Evolutionary conservation across 768 basidiomycete genomes (phyloP).

Genomic region (Naganishia kalamii): DNA sequence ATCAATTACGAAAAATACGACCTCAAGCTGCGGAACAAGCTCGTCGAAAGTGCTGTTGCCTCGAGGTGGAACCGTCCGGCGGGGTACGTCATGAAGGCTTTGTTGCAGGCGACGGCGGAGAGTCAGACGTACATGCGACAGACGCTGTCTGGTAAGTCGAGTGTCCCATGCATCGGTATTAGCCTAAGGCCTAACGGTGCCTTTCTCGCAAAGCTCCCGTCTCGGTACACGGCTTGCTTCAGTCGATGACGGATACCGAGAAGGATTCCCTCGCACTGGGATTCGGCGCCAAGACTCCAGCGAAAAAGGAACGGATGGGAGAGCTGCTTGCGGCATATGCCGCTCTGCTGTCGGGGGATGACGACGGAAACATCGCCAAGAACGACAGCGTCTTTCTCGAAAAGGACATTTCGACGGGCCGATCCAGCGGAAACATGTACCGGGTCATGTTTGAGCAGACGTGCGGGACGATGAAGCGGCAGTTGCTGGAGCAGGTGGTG

Average conservation of each 20-base stretch:
- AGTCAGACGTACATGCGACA: constrained; percentile 29
- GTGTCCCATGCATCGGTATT: too few relatives aligned
- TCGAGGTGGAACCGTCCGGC: constrained; percentile 75
- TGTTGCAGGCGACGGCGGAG: constrained; percentile 57
- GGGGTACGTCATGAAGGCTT: constrained; percentile 63
- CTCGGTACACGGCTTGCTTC: constrained; percentile 60
- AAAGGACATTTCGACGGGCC: constrained; percentile 49
- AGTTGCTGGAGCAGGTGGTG: constrained; percentile 69
- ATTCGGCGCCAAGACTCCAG: constrained; percentile 51
- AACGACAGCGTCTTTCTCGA: constrained; percentile 65
- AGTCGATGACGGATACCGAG: constrained; percentile 55
- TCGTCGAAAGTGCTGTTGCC: constrained; percentile 67
- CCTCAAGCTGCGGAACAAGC: constrained; percentile 78
- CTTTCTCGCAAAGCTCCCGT: constrained; percentile 36
- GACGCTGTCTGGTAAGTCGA: constrained; percentile 9
- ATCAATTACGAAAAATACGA: constrained; percentile 86
- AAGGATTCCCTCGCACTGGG: constrained; percentile 52
- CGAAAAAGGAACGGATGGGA: constrained; percentile 56
- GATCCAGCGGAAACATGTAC: constrained; percentile 55
- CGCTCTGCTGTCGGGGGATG: constrained; percentile 69
- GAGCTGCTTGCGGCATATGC: constrained; percentile 70
- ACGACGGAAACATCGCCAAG: constrained; percentile 68
- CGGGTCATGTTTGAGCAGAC: constrained; percentile 75
- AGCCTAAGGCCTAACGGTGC: too few relatives aligned
- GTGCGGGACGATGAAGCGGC: constrained; percentile 59